Evolutionary conservation across 2,329 filamentous ascomycete species (phyloP).

Genomic region (Monascus ruber): DNA sequence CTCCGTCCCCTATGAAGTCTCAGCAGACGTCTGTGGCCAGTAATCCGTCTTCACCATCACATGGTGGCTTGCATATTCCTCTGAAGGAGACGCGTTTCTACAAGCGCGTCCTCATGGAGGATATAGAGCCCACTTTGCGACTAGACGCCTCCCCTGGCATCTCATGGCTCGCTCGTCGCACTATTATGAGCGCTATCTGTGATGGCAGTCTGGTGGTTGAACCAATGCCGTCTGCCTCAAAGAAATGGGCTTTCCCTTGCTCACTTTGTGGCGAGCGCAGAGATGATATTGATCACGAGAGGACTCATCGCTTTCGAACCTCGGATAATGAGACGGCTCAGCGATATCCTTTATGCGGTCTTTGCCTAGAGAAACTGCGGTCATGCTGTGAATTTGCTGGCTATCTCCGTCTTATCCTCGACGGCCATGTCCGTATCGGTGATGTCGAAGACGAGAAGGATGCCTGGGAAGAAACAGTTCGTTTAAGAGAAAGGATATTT

Average conservation of each 20-base stretch:
- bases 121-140: constrained; percentile 86
- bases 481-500: constrained; percentile 88
- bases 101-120: constrained; percentile 76
- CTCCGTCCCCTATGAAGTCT: constrained; percentile 49
- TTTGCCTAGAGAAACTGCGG: constrained; percentile 72
- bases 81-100: constrained; percentile 91
- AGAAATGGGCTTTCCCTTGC: constrained; percentile 53
- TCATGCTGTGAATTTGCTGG: constrained; percentile 87
- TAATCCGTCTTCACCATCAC: constrained; percentile 29
- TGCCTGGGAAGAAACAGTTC: constrained; percentile 90
- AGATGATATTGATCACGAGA: constrained; percentile 57
- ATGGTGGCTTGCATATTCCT: constrained; percentile 36
- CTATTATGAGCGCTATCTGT: constrained; percentile 69
- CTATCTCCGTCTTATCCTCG: constrained; percentile 81
- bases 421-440: constrained; percentile 80
- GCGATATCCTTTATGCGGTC: constrained; percentile 78
- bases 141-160: constrained; percentile 82
- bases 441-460: constrained; percentile 73
- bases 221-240: constrained; percentile 55
- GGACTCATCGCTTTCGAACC: constrained; percentile 79
- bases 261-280: constrained; percentile 79
- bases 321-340: constrained; percentile 79
- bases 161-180: constrained; percentile 83
- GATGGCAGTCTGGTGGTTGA: constrained; percentile 84
- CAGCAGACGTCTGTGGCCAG: constrained; percentile 43